These are phyloP conservation scores for Epichloe glyceriae DNA, from an alignment of 2,329 filamentous ascomycete species.

Conservation along the genomic window DNA sequence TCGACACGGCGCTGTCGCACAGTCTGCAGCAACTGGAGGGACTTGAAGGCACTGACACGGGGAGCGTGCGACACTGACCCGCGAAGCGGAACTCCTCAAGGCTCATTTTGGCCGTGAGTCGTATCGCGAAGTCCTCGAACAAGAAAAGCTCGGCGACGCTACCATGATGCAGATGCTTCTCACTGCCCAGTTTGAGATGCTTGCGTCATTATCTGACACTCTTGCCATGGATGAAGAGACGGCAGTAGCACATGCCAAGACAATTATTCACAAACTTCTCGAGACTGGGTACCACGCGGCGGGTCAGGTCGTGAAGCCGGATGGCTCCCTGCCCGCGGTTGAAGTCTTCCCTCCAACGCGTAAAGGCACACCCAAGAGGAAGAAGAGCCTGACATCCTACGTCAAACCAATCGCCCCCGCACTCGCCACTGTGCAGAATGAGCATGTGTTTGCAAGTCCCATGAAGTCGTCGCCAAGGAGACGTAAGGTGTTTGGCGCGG, in stretches of 20 bases:
- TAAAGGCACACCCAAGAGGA: slow-evolving; percentile 65
- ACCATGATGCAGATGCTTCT: slow-evolving; percentile 71
- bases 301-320: slow-evolving; percentile 80
- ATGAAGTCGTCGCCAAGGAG: slow-evolving; percentile 70
- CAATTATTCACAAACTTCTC: slow-evolving; percentile 64
- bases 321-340: slow-evolving; percentile 49
- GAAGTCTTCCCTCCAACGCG: slow-evolving; percentile 60
- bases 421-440: slow-evolving; percentile 22
- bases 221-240: slow-evolving; percentile 72
- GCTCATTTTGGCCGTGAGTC: slow-evolving; percentile 70
- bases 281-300: slow-evolving; percentile 61
- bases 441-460: slow-evolving; percentile 31
- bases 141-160: slow-evolving; percentile 70
- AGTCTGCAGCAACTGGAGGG: slow-evolving; percentile 67
- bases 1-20: slow-evolving; percentile 81
- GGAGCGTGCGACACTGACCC: slow-evolving; percentile 59
- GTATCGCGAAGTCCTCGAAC: slow-evolving; percentile 63
- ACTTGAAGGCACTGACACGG: slow-evolving; percentile 29
- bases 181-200: slow-evolving; percentile 82
- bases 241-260: slow-evolving; percentile 67
- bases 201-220: slow-evolving; percentile 70
- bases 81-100: slow-evolving; percentile 80
- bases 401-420: slow-evolving; percentile 33
- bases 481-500: slow-evolving; percentile 48
- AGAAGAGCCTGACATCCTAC: slow-evolving; percentile 34